Percentiles rank a stretch among this genome's conserved stretches.
Evolutionary conservation across 2,329 filamentous ascomycete species (phyloP).

Genomic region (Hymenoscyphus albidus): DNA sequence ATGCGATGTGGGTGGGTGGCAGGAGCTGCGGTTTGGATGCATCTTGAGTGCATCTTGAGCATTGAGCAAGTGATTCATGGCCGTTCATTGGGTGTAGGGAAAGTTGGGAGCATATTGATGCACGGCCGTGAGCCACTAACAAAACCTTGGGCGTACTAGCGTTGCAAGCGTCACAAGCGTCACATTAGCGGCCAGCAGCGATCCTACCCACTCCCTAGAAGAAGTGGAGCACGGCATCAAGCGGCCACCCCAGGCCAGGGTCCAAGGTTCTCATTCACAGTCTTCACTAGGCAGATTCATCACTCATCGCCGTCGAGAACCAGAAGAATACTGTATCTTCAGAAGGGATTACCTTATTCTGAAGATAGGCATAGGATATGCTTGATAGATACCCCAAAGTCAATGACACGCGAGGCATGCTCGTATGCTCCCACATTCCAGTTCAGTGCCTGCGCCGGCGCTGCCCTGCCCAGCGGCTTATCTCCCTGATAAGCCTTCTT

Average conservation of each 20-base stretch:
- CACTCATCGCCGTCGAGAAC: too few relatives aligned
- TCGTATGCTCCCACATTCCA: too few relatives aligned
- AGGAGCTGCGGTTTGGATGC: constrained; percentile 1
- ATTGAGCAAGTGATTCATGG: neutral
- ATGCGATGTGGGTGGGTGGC: neutral
- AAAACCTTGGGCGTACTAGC: neutral
- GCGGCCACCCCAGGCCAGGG: too few relatives aligned
- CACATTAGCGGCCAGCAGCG: too few relatives aligned
- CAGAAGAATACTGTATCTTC: too few relatives aligned
- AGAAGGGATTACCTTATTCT: too few relatives aligned
- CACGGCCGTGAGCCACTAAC: constrained; percentile 1
- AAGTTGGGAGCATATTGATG: neutral
- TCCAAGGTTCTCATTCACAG: too few relatives aligned
- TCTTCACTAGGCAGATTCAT: too few relatives aligned
- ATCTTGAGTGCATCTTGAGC: neutral
- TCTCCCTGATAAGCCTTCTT: constrained; percentile 4
- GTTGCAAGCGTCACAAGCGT: too few relatives aligned
- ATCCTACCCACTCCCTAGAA: neutral
- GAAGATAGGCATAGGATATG: too few relatives aligned
- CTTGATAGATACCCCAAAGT: too few relatives aligned
- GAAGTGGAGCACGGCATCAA: neutral
- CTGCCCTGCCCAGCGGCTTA: neutral
- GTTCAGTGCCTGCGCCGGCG: neutral
- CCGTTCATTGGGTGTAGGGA: neutral
- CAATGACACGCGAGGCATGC: too few relatives aligned